Evolutionary conservation across 768 basidiomycete species (phyloP).

Genomic region (Stropharia rugosoannulata): DNA sequence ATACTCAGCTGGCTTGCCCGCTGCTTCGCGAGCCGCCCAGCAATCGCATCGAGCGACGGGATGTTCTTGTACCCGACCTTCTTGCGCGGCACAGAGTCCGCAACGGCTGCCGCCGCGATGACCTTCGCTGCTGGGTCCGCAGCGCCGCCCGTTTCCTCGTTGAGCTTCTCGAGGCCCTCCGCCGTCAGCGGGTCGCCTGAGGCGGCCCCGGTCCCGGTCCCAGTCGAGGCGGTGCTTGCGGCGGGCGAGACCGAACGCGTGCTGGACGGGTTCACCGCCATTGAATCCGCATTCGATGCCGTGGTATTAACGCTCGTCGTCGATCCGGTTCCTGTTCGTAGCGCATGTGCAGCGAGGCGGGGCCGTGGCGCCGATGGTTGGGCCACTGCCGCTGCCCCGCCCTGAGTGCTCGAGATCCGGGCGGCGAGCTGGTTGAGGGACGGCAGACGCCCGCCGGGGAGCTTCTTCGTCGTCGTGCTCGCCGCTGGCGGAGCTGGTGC

Average conservation of each 20-base stretch:
- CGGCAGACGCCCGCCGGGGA: conserved; percentile 47
- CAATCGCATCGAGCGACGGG: conserved; percentile 82
- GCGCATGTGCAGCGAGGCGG: conserved; percentile 69
- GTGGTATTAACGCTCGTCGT: conserved; percentile 53
- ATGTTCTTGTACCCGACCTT: conserved; percentile 86
- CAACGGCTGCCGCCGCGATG: conserved; percentile 15
- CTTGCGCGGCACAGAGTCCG: conserved; percentile 27
- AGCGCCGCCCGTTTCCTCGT: conserved; percentile 45
- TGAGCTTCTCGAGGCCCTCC: conserved; percentile 65
- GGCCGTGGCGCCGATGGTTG: conserved; percentile 51
- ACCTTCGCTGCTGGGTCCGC: conserved; percentile 17
- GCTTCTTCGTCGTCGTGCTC: conserved; percentile 17
- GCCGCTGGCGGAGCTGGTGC: conserved; percentile 6
- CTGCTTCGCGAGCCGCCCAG: conserved; percentile 72
- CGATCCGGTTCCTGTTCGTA: conserved; percentile 61
- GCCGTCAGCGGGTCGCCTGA: conserved; percentile 59
- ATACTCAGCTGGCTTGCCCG: conserved; percentile 53
- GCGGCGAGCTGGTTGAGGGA: conserved; percentile 84
- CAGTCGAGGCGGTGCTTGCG: conserved; percentile 43
- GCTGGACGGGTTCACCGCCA: conserved; percentile 62
- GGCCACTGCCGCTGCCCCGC: conserved; percentile 17
- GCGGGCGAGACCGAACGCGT: conserved; percentile 72
- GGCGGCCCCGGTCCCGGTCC: conserved; percentile 30
- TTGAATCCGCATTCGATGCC: conserved; percentile 59
- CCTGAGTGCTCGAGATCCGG: conserved; percentile 55